Base-by-base conservation (phyloP, 2,329 filamentous ascomycete genomes). In the Pochonia chlamydosporia region DNA sequence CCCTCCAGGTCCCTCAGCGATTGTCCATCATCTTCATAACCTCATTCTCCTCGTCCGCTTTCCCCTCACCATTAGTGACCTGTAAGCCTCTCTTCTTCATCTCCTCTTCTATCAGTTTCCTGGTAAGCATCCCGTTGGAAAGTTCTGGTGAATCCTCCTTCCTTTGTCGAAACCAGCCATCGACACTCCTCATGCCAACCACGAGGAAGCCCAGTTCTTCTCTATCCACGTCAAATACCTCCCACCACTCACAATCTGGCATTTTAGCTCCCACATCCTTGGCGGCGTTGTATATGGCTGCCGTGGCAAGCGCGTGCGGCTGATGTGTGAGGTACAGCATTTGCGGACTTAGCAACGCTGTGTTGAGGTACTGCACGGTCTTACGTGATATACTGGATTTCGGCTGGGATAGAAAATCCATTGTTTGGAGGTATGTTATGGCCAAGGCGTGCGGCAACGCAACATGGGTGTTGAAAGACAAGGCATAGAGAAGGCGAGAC, bases 121-220 rank as follows among this genome's bases (percentile, higher is more conserved):
- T 72, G 16, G 74, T 81, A 53, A 88, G 61, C 60, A 88, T 76
- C 3, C 71, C 74, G 33, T 60, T 60, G 2, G 63, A 58, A 14
- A 75, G 62, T 18, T 64, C 66, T n/a, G 71, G 70, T 70, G 81
- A 76, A 43, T 74, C 76, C 43, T 74, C 73, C 57, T 67, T 75
- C 59, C 87, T 82, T 36, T 73, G 73, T 50, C 67, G 68, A 46
- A 82, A 81, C 67, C 86, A 89, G 1, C 80, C 82, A 52, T 86
- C 83, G 46, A 95, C 71, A 58, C 91, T 96, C 52, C 82, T 74
- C 78, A 96, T 80, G 0, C 78, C 90, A 10, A 96, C 88, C 3
- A 95, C 90, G 49, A 97, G 67, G 57, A 97, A 97, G 0, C 93
- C 93, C 30, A 99, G 74, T 63, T 96, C 90, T 71, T 99, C 93